Percentiles rank a stretch among this genome's conserved stretches.
These are phyloP conservation scores for Penicillium olsonii DNA, from an alignment of 2,329 filamentous ascomycete genomes.

Conservation along the genomic window DNA sequence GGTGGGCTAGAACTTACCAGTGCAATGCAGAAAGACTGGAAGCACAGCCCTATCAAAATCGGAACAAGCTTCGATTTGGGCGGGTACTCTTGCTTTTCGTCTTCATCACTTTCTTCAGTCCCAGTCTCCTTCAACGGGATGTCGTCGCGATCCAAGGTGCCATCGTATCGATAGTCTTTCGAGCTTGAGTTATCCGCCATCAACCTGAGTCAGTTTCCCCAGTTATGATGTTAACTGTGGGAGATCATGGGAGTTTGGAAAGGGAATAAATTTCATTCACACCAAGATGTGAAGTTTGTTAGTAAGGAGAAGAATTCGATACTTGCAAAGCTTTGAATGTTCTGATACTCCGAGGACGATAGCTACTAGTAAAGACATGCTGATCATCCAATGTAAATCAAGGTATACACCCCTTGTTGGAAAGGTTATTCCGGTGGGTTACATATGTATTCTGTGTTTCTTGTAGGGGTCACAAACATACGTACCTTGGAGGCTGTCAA, in stretches of 20 bases:
- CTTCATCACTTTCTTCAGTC: conserved; percentile 9
- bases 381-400: not conserved
- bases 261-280: conserved; percentile 5
- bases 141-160: conserved; percentile 17
- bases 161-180: conserved; percentile 12
- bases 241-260: not conserved
- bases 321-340: not conserved
- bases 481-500: not conserved
- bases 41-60: conserved; percentile 38
- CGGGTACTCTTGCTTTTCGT: conserved; percentile 37
- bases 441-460: not conserved
- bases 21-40: conserved; percentile 42
- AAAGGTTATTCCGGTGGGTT: not conserved
- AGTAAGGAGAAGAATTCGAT: not conserved
- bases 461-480: not conserved
- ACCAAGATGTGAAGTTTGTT: not conserved
- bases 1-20: conserved; percentile 25
- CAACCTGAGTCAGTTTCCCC: conserved; percentile 1
- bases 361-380: not conserved
- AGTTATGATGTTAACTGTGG: not conserved
- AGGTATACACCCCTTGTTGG: not conserved
- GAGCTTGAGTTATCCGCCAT: conserved; percentile 14
- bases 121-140: conserved; percentile 21
- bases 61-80: conserved; percentile 32
- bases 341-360: not conserved